Percentiles rank a stretch among this genome's conserved stretches.
Evolutionary conservation across 2,329 filamentous ascomycete genomes (phyloP).

Genomic region (Lachnellula occidentalis): DNA sequence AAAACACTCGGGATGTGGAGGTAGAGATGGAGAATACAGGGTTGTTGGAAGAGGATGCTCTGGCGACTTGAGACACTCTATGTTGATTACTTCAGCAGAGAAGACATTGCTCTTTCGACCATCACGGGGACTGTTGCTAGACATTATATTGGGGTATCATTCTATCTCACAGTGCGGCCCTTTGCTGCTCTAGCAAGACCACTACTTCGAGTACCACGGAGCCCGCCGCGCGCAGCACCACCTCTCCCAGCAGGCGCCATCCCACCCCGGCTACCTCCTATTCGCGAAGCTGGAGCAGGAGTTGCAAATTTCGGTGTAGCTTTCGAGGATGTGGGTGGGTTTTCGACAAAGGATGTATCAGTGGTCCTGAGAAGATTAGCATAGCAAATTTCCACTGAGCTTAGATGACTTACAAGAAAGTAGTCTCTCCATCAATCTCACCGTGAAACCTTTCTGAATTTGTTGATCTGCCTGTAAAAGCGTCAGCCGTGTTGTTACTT

Average conservation of each 20-base stretch:
- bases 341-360: constrained; percentile 85
- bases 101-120: not conserved
- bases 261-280: constrained; percentile 23
- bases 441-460: constrained; percentile 34
- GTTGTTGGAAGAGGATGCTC: constrained; percentile 15
- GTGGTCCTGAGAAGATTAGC: constrained; percentile 59
- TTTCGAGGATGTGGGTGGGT: constrained; percentile 58
- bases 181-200: constrained; percentile 31
- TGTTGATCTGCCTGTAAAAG: constrained; percentile 26
- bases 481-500: constrained; percentile 9
- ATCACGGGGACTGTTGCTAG: constrained; percentile 1
- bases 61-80: constrained; percentile 15
- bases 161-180: constrained; percentile 25
- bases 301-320: constrained; percentile 37
- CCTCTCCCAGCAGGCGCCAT: constrained; percentile 26
- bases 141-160: constrained; percentile 13
- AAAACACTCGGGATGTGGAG: constrained; percentile 33
- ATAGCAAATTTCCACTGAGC: not conserved
- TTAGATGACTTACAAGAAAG: constrained; percentile 63
- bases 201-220: constrained; percentile 30
- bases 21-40: constrained; percentile 36
- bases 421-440: constrained; percentile 61
- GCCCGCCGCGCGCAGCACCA: constrained; percentile 27
- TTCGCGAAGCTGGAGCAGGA: constrained; percentile 28
- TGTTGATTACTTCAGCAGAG: not conserved